A percentile compares a stretch with the other conserved stretches of the same genome.
These are phyloP conservation scores for Ceratocystis albifundus DNA, from an alignment of 2,329 filamentous ascomycete species.

Conservation along the genomic window DNA sequence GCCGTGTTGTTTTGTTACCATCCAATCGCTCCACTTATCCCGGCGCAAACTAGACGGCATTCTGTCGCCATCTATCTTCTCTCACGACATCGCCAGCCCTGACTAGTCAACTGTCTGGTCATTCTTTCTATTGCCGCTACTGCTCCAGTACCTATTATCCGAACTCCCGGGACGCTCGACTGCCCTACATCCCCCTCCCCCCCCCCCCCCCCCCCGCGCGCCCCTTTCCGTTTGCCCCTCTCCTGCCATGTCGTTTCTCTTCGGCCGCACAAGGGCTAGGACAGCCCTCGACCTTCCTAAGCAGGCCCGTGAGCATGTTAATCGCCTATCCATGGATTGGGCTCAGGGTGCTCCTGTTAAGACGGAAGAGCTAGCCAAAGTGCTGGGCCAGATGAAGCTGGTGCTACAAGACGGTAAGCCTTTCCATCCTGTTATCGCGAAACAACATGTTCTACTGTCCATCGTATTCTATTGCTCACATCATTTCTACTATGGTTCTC, in stretches of 20 bases:
- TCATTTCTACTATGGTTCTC: background rate
- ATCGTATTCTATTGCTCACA: background rate
- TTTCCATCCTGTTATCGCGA: background rate
- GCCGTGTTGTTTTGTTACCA: background rate
- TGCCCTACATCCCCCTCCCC: background rate
- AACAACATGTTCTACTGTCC: too few relatives aligned
- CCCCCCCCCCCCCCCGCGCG: too few relatives aligned
- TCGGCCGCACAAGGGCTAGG: conserved; percentile 42
- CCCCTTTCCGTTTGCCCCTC: background rate
- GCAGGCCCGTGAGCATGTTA: conserved; percentile 33
- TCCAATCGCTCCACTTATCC: background rate
- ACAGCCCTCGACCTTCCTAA: conserved; percentile 44
- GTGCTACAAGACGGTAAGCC: conserved; percentile 78
- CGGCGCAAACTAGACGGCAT: background rate
- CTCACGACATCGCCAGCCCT: background rate
- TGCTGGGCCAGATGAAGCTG: conserved; percentile 81
- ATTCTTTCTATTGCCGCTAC: background rate
- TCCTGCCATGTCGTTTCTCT: conserved; percentile 43
- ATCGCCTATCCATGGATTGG: conserved; percentile 25
- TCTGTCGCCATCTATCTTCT: background rate
- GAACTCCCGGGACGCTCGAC: background rate
- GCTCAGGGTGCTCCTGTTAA: conserved; percentile 31
- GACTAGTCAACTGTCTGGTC: too few relatives aligned
- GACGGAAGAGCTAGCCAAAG: conserved; percentile 78
- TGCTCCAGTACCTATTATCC: background rate